phyloP scores from a whole-genome alignment of 345 rosid genomes.

The Syzygium grande region DNA sequence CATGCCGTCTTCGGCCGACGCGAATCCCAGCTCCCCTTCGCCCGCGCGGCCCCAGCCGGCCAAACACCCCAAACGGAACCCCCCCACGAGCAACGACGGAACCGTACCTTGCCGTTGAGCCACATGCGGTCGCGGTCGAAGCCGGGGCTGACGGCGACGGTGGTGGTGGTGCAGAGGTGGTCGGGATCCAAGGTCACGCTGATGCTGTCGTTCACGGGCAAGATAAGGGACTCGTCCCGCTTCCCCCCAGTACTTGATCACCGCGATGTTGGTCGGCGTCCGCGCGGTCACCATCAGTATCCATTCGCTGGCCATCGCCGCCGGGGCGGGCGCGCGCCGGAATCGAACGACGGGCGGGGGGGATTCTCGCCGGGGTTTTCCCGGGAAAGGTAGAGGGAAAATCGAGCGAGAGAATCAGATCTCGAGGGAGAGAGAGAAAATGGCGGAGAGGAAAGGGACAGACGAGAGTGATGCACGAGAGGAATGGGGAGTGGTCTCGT shows the following conservation, averaged over 20 bases:
- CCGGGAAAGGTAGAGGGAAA: background rate
- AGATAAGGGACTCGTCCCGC: constrained; percentile 76
- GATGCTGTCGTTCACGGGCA: constrained; percentile 93
- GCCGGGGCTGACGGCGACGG: constrained; percentile 85
- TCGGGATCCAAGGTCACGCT: constrained; percentile 91
- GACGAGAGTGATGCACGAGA: background rate
- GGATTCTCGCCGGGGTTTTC: background rate
- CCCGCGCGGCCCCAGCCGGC: background rate
- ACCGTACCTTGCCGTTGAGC: constrained; percentile 89
- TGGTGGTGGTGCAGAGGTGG: constrained; percentile 89
- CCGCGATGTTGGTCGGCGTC: constrained; percentile 94
- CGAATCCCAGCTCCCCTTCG: background rate
- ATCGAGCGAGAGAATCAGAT: background rate
- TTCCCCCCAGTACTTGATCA: constrained; percentile 99
- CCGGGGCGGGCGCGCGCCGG: background rate
- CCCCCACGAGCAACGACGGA: background rate
- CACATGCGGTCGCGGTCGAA: constrained; percentile 93
- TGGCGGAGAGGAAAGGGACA: background rate
- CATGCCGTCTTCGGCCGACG: background rate
- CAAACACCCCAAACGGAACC: background rate
- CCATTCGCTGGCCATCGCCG: constrained; percentile 60
- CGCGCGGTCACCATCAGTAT: constrained; percentile 75
- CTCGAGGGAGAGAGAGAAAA: background rate
- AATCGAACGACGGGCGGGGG: background rate
- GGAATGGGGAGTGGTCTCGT: background rate